These are phyloP conservation scores for Leucocoprinus leucothites DNA, from an alignment of 768 basidiomycete species.

Conservation along the genomic window DNA sequence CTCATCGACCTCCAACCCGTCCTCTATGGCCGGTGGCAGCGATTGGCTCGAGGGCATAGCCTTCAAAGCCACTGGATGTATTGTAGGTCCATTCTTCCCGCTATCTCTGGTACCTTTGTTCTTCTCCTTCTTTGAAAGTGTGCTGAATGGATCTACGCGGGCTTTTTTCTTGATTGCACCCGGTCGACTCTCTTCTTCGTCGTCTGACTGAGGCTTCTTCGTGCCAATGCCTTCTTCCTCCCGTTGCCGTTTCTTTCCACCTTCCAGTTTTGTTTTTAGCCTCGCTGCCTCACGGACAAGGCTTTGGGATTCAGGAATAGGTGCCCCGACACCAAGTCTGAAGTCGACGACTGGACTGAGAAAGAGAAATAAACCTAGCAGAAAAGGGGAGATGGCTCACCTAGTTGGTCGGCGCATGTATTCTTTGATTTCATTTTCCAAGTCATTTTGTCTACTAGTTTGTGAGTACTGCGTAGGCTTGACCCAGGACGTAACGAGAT, in stretches of 20 bases:
- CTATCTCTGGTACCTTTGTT: not conserved
- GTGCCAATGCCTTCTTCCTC: conserved; percentile 33
- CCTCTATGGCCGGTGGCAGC: not conserved
- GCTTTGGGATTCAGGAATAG: conserved; percentile 45
- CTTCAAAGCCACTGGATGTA: not conserved
- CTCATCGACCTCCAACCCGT: not conserved
- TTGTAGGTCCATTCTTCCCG: not conserved
- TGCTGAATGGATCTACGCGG: conserved; percentile 56
- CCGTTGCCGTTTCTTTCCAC: conserved; percentile 44
- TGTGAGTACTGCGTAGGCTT: conserved; percentile 45
- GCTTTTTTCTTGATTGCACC: conserved; percentile 57
- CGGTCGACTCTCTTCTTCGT: conserved; percentile 58
- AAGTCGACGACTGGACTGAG: conserved; percentile 1
- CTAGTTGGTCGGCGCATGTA: conserved; percentile 68
- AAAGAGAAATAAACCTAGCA: conserved; percentile 1
- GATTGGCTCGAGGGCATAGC: not conserved
- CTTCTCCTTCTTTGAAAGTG: conserved; percentile 43
- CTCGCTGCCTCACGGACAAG: conserved; percentile 54
- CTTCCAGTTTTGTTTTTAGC: conserved; percentile 55
- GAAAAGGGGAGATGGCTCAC: conserved; percentile 35
- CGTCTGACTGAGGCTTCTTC: conserved; percentile 25
- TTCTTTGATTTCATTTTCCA: conserved; percentile 60
- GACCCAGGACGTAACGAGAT: conserved; percentile 77
- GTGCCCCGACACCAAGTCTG: conserved; percentile 76
- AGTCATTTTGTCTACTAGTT: conserved; percentile 30